phyloP scores from a whole-genome alignment of 192 early-diverging fungal species.

The Lobosporangium transversale region DNA sequence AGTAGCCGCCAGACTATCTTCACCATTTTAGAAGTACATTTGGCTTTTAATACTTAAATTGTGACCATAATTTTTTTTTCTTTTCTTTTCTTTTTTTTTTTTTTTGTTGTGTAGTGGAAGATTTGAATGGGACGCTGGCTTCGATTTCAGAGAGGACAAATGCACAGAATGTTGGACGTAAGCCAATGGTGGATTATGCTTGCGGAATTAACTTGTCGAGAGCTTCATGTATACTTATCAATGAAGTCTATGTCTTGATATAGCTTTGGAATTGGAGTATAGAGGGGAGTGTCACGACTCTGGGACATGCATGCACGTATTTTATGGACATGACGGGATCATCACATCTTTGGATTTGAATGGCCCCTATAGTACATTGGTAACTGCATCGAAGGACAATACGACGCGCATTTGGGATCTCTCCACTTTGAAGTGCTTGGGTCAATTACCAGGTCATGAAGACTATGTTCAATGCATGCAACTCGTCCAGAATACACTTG shows the following conservation, averaged over 20 bases:
- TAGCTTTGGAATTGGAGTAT: conserved; percentile 41
- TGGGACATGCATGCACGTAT: conserved; percentile 59
- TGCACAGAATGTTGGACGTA: conserved; percentile 35
- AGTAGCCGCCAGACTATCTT: neutral
- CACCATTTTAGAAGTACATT: neutral
- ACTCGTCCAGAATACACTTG: conserved; percentile 30
- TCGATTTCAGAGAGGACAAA: conserved; percentile 49
- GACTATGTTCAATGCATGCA: conserved; percentile 49
- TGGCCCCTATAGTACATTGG: conserved; percentile 61
- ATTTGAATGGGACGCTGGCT: conserved; percentile 55
- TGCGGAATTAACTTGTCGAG: too few relatives aligned
- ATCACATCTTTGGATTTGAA: conserved; percentile 71
- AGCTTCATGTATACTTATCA: neutral
- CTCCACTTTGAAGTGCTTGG: conserved; percentile 63
- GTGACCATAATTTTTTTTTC: neutral
- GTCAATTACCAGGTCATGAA: conserved; percentile 58
- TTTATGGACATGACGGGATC: conserved; percentile 69
- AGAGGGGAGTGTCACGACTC: conserved; percentile 42
- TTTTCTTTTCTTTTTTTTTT: neutral
- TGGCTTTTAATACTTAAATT: neutral
- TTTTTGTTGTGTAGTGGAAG: conserved; percentile 48
- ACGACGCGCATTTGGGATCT: conserved; percentile 79
- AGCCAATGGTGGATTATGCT: neutral
- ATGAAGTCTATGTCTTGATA: neutral
- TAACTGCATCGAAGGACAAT: conserved; percentile 74